phyloP scores from a whole-genome alignment of 2,329 filamentous ascomycete genomes.

The Penicillium sp. region DNA sequence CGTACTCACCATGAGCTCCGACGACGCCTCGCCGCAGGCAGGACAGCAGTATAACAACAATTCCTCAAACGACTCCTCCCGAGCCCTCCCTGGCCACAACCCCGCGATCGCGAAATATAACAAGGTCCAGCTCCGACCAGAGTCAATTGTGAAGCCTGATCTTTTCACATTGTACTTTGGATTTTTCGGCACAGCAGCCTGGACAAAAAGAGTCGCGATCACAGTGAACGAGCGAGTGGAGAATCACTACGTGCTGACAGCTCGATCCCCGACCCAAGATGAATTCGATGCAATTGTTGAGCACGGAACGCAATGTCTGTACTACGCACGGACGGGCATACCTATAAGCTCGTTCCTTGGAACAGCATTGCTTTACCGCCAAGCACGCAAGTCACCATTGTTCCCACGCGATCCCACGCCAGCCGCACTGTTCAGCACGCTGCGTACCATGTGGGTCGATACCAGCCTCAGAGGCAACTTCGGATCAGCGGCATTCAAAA shows the following conservation, averaged over 20 bases:
- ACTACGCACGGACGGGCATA: slow-evolving; percentile 23
- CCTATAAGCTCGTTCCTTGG: slow-evolving; percentile 19
- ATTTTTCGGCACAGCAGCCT: slow-evolving; percentile 26
- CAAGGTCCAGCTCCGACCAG: slow-evolving; percentile 25
- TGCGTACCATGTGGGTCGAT: slow-evolving; percentile 2
- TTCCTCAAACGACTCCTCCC: slow-evolving; percentile 7
- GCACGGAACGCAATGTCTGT: slow-evolving; percentile 21
- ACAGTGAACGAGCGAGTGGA: slow-evolving; percentile 21
- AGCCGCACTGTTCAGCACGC: neutral
- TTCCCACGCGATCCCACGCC: slow-evolving; percentile 15
- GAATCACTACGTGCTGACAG: slow-evolving; percentile 21
- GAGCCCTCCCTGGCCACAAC: slow-evolving; percentile 8
- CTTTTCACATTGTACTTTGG: slow-evolving; percentile 30
- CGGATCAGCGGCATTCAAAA: slow-evolving; percentile 8
- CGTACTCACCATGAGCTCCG: slow-evolving; percentile 26
- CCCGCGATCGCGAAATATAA: slow-evolving; percentile 17
- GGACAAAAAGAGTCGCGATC: slow-evolving; percentile 12
- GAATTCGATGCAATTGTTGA: slow-evolving; percentile 36
- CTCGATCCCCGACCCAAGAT: slow-evolving; percentile 34
- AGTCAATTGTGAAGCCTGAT: slow-evolving; percentile 27
- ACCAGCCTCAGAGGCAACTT: neutral
- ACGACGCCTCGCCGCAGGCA: slow-evolving; percentile 25
- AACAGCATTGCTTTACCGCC: slow-evolving; percentile 12
- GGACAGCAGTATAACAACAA: neutral
- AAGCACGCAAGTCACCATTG: slow-evolving; percentile 8